Percentiles rank a stretch among this genome's conserved stretches.
Conservation (phyloP, 768 basidiomycete species). For the Russula abietina region DNA sequence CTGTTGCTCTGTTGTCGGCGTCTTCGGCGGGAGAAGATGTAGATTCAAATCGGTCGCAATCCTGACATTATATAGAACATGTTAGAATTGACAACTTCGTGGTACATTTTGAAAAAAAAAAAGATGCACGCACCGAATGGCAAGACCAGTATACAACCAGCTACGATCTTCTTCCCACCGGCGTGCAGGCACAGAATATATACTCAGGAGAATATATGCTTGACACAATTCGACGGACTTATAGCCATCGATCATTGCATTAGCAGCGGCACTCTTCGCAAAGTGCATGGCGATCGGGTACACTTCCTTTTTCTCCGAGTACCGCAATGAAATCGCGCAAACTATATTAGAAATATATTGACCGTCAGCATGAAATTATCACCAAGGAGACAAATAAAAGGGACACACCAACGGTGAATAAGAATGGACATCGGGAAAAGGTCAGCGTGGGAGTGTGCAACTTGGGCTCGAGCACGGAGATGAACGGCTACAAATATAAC, state of each 20-base stretch:
- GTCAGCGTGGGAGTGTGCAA: conserved; percentile 81
- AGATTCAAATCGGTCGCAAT: conserved; percentile 87
- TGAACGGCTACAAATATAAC: conserved; percentile 69
- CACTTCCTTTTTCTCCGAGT: conserved; percentile 63
- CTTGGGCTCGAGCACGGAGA: conserved; percentile 73
- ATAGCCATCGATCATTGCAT: conserved; percentile 64
- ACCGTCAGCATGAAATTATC: neutral
- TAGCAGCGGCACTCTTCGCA: conserved; percentile 71
- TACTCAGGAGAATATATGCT: conserved; percentile 72
- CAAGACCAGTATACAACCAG: conserved; percentile 85
- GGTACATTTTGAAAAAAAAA: conserved; percentile 25
- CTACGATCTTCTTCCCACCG: conserved; percentile 88
- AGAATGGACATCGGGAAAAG: conserved; percentile 78
- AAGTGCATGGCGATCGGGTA: conserved; percentile 68
- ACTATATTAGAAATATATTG: conserved; percentile 38
- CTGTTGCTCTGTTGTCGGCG: conserved; percentile 72
- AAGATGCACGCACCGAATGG: conserved; percentile 55
- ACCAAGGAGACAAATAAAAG: neutral
- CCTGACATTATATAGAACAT: conserved; percentile 35
- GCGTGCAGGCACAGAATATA: conserved; percentile 69
- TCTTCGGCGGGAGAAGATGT: conserved; percentile 66
- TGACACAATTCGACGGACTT: conserved; percentile 82
- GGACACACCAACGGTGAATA: conserved; percentile 83
- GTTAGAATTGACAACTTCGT: neutral
- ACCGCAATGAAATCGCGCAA: conserved; percentile 83